phyloP scores from a whole-genome alignment of 2,329 filamentous ascomycete species.

The Coniella lustricola region DNA sequence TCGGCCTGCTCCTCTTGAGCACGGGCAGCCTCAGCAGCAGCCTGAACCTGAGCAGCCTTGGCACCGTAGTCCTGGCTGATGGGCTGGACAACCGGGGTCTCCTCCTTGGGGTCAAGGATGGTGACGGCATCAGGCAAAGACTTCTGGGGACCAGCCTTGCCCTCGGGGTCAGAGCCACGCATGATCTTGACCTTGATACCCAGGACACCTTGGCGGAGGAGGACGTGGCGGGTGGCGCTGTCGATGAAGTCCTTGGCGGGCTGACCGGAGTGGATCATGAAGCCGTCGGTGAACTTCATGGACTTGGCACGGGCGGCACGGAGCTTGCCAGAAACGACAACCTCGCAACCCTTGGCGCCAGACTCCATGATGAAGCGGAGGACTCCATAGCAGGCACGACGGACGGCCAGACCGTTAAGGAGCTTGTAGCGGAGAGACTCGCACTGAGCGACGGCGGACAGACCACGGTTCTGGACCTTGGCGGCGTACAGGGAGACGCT shows the following conservation, averaged over 20 bases:
- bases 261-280: constrained; percentile 99
- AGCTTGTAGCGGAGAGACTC: constrained; percentile 99
- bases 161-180: constrained; percentile 98
- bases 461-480: constrained; percentile 99
- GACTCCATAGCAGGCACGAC: constrained; percentile 99
- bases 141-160: constrained; percentile 97
- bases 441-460: constrained; percentile 99
- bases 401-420: constrained; percentile 97
- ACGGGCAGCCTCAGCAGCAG: constrained; percentile 54
- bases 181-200: constrained; percentile 99
- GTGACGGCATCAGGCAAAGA: constrained; percentile 96
- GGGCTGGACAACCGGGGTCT: constrained; percentile 89
- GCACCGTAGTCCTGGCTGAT: constrained; percentile 98
- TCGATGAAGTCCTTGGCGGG: constrained; percentile 99
- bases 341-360: constrained; percentile 99
- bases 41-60: constrained; percentile 65
- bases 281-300: constrained; percentile 99
- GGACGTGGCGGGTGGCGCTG: constrained; percentile 95
- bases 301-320: constrained; percentile 98
- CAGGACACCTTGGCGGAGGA: constrained; percentile 98
- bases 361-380: constrained; percentile 99
- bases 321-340: constrained; percentile 98
- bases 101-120: constrained; percentile 99
- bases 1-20: constrained; percentile 40
- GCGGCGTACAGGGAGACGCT: constrained; percentile 99